These are phyloP conservation scores for Boletus reticuloceps DNA, from an alignment of 768 basidiomycete genomes.

Conservation along the genomic window DNA sequence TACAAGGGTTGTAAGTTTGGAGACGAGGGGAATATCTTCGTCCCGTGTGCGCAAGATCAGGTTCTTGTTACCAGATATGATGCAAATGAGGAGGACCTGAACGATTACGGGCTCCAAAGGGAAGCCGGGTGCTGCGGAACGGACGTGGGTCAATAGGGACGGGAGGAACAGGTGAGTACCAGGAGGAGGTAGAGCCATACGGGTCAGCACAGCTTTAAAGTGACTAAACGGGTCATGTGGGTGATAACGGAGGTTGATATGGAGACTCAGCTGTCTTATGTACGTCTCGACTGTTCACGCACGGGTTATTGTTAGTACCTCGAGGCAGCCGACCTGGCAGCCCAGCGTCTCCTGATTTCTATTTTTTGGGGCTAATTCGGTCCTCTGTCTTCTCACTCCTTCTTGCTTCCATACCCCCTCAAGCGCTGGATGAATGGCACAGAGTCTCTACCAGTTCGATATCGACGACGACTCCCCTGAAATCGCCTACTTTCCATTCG, in stretches of 20 bases:
- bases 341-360: constrained; percentile 16
- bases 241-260: constrained; percentile 18
- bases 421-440: constrained; percentile 35
- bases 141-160: constrained; percentile 46
- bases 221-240: neutral
- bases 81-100: constrained; percentile 63
- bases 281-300: neutral
- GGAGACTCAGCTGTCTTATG: constrained; percentile 7
- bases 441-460: constrained; percentile 33
- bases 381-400: constrained; percentile 6
- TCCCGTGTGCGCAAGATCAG: constrained; percentile 63
- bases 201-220: no score
- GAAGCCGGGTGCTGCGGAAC: constrained; percentile 41
- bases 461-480: constrained; percentile 69
- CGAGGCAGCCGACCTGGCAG: constrained; percentile 26
- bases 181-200: constrained; percentile 26
- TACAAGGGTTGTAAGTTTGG: constrained; percentile 59
- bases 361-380: neutral
- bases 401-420: constrained; percentile 5
- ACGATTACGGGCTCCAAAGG: constrained; percentile 63
- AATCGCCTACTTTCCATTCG: constrained; percentile 58
- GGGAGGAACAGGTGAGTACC: constrained; percentile 52
- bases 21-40: constrained; percentile 60
- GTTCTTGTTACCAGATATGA: constrained; percentile 61
- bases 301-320: constrained; percentile 21